phyloP scores from a whole-genome alignment of 139 green algal genomes.

The Ulvella scutata region DNA sequence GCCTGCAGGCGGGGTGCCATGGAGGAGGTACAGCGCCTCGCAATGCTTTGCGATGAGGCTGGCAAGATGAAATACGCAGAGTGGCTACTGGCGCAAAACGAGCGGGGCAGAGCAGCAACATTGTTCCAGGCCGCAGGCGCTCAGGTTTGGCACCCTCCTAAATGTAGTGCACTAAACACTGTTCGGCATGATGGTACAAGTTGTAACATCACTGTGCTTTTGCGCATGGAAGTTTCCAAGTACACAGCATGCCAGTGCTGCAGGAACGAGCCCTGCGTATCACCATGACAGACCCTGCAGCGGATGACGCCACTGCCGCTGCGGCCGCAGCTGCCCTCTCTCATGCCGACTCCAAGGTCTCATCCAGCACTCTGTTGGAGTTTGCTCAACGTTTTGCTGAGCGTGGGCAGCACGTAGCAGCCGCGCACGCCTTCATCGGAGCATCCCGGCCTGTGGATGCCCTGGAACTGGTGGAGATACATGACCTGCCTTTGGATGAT shows the following conservation, averaged over 20 bases:
- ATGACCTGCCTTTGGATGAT: background rate
- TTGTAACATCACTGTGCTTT: too few relatives aligned
- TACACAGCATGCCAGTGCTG: too few relatives aligned
- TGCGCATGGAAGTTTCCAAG: too few relatives aligned
- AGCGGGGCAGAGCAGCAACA: constrained; percentile 8
- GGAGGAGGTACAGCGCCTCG: background rate
- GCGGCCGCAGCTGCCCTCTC: background rate
- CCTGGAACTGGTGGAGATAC: background rate
- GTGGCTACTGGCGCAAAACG: constrained; percentile 15
- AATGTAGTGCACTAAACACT: too few relatives aligned
- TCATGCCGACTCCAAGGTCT: background rate
- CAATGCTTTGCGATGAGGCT: background rate
- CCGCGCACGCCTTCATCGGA: background rate
- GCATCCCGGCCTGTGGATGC: background rate
- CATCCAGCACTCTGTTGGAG: background rate
- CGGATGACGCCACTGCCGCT: background rate
- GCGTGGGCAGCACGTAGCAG: background rate
- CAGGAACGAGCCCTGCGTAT: background rate
- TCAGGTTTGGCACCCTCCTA: background rate
- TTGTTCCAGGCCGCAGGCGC: constrained; percentile 19
- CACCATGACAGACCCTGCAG: background rate
- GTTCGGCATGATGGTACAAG: too few relatives aligned
- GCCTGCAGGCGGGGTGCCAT: background rate
- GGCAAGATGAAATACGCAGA: background rate
- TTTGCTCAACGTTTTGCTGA: background rate